These are phyloP conservation scores for Hypholoma fasciculare DNA, from an alignment of 768 basidiomycete species.

Conservation along the genomic window DNA sequence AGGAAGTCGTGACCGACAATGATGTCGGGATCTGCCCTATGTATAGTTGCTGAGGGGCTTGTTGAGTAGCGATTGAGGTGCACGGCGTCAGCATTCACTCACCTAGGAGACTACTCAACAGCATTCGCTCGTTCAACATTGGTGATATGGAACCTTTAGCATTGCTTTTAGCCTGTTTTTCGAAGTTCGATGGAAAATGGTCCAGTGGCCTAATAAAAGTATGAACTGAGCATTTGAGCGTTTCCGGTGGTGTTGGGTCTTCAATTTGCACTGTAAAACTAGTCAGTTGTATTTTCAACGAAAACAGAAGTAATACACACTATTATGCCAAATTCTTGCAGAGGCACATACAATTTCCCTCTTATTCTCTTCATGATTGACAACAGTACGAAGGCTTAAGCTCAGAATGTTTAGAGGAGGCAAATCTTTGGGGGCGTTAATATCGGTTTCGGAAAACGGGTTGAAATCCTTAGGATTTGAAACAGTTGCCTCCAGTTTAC, in stretches of 20 bases:
- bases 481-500: slow-evolving; percentile 87
- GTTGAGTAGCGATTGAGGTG: background rate
- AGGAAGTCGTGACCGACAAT: slow-evolving; percentile 95
- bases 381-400: slow-evolving; percentile 82
- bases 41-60: slow-evolving; percentile 55
- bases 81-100: slow-evolving; percentile 12
- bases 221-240: slow-evolving; percentile 77
- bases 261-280: slow-evolving; percentile 73
- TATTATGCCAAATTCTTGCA: slow-evolving; percentile 77
- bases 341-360: slow-evolving; percentile 91
- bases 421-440: slow-evolving; percentile 68
- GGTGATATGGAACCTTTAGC: slow-evolving; percentile 71
- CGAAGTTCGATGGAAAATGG: slow-evolving; percentile 83
- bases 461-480: slow-evolving; percentile 86
- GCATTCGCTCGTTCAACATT: slow-evolving; percentile 79
- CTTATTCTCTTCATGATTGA: slow-evolving; percentile 93
- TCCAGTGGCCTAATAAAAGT: slow-evolving; percentile 92
- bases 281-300: background rate
- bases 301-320: slow-evolving; percentile 29
- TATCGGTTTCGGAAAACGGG: slow-evolving; percentile 75
- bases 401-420: slow-evolving; percentile 93
- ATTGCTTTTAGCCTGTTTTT: slow-evolving; percentile 61
- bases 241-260: slow-evolving; percentile 88
- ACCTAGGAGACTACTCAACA: slow-evolving; percentile 84
- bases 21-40: slow-evolving; percentile 91